Evolutionary conservation across 768 basidiomycete genomes (phyloP), one percentile per base, ranked within the genome.

Genomic region (Suillus occidentalis): DNA sequence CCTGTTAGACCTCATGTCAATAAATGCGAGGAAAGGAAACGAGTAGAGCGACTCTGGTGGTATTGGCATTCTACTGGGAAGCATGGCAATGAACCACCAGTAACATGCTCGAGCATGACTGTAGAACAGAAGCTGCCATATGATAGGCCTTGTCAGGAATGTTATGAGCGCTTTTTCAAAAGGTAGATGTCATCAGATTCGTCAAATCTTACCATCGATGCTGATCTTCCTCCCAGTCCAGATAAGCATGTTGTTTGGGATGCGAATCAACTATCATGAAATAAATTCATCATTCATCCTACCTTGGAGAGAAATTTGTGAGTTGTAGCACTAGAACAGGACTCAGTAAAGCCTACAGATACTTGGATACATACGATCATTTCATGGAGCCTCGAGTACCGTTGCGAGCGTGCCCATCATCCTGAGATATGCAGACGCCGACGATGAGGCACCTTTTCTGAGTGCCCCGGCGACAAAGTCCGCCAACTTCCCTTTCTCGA

Each of bases 361-460:
- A 20, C 25, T 40, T 18, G 22, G 28, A 25, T 58, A 40, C 28
- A 40, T 40, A 31, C 3, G 18, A 4, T 42, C 28, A 25, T 42
- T 22, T 28, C 57, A 59, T 20, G 57, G 40, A 28, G 28, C 5
- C 18, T 59, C 39, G 14, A 59, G 58, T 12, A 13, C 28, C 58
- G 6, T 59, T 59, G 18, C 58, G 9, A 81, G 57, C 4, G 75
- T 63, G 6, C 81, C 82, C 71, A 80, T 75, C 78, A 83, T 80
- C 67, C 72, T 74, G 65, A 83, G 58, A 68, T 81, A 83, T 45
- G 74, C 66, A 20, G 71, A 68, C 36, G 78, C 70, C 0, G 81
- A 79, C 13, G 78, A 76, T 56, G 75, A 71, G 5, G 76, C 77
- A 9, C 79, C 81, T 65, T 80, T 82, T n/a, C 81, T 80, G 58